These are phyloP conservation scores for Talaromyces albobiverticillius DNA, from an alignment of 2,329 filamentous ascomycete genomes.

Conservation along the genomic window DNA sequence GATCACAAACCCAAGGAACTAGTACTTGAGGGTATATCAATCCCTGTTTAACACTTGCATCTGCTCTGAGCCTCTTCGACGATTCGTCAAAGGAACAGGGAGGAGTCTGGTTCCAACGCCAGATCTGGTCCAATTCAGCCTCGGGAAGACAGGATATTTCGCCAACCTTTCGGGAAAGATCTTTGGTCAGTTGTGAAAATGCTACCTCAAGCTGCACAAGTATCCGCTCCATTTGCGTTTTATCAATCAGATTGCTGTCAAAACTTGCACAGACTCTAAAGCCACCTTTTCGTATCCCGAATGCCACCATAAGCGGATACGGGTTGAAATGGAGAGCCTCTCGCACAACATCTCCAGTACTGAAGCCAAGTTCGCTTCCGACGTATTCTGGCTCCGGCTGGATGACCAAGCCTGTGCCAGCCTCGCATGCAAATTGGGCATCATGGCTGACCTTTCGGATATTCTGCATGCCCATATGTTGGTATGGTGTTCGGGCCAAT, in stretches of 20 bases:
- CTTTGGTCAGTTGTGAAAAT: constrained; percentile 14
- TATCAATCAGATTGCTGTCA: constrained; percentile 35
- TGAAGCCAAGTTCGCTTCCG: constrained; percentile 36
- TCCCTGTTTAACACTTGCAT: not conserved
- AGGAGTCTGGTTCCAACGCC: constrained; percentile 39
- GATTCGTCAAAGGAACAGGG: constrained; percentile 33
- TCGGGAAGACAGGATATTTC: constrained; percentile 39
- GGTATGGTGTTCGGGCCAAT: constrained; percentile 42
- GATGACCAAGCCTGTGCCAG: constrained; percentile 36
- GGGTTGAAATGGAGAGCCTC: constrained; percentile 45
- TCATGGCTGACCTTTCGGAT: constrained; percentile 43
- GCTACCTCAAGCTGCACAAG: constrained; percentile 35
- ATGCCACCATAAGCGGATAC: constrained; percentile 51
- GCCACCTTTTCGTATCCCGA: constrained; percentile 41
- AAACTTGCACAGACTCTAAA: constrained; percentile 46
- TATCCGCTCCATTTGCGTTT: constrained; percentile 36
- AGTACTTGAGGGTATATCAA: constrained; percentile 30
- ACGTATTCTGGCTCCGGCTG: constrained; percentile 38
- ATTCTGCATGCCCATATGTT: constrained; percentile 51
- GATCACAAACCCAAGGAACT: constrained; percentile 38
- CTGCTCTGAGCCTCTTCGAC: constrained; percentile 15
- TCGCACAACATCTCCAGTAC: constrained; percentile 31
- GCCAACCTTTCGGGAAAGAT: constrained; percentile 23
- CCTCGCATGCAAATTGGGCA: constrained; percentile 36
- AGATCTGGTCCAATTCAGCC: constrained; percentile 41